These are phyloP conservation scores for Yamadazyma dendronema DNA, from an alignment of 1,139 yeast genomes.

Conservation along the genomic window DNA sequence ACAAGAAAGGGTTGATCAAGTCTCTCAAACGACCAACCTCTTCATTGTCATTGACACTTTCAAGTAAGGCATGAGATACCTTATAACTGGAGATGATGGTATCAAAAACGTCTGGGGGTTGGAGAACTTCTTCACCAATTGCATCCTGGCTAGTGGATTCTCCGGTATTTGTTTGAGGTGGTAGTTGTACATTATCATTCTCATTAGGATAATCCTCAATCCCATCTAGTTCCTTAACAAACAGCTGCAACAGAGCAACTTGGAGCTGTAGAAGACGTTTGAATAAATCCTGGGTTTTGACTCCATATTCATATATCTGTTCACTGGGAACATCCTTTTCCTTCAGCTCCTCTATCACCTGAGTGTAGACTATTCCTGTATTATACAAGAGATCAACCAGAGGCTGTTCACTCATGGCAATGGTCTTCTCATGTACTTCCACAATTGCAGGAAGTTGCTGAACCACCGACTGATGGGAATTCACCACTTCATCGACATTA, in stretches of 20 bases:
- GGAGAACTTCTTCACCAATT: slow-evolving; percentile 29
- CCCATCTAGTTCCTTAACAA: slow-evolving; percentile 26
- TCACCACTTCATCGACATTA: slow-evolving; percentile 41
- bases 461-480: slow-evolving; percentile 28
- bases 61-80: slow-evolving; percentile 31
- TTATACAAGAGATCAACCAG: slow-evolving; percentile 47
- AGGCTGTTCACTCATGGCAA: slow-evolving; percentile 19
- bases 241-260: slow-evolving; percentile 23
- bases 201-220: slow-evolving; percentile 8
- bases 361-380: slow-evolving; percentile 46
- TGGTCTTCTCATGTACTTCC: slow-evolving; percentile 37
- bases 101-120: slow-evolving; percentile 40
- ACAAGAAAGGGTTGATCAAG: slow-evolving; percentile 19
- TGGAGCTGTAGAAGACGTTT: slow-evolving; percentile 22
- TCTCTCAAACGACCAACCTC: slow-evolving; percentile 8
- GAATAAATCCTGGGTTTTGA: slow-evolving; percentile 19
- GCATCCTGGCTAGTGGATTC: slow-evolving; percentile 20
- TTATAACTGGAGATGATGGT: slow-evolving; percentile 32
- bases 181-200: not conserved
- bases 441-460: slow-evolving; percentile 35
- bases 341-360: slow-evolving; percentile 40
- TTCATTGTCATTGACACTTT: slow-evolving; percentile 15
- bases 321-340: slow-evolving; percentile 15
- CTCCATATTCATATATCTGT: slow-evolving; percentile 18
- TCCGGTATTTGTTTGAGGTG: slow-evolving; percentile 1